Evolutionary conservation across 768 basidiomycete species (phyloP).

Genomic region (Termitomyces sp.): DNA sequence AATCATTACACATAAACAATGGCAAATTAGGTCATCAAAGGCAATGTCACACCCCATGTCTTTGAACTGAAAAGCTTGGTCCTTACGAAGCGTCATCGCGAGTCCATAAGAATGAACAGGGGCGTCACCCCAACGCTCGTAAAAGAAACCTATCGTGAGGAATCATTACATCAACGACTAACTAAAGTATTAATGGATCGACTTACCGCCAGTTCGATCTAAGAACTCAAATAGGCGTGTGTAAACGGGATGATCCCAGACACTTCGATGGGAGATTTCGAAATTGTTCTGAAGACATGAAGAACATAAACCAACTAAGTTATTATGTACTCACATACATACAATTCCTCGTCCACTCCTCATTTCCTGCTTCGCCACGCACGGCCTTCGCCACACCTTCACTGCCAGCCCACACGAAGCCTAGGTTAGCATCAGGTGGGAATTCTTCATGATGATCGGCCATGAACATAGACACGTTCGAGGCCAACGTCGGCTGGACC

Average conservation of each 20-base stretch:
- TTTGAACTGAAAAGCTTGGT: conserved; percentile 21
- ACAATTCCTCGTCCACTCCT: conserved; percentile 20
- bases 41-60: conserved; percentile 16
- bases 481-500: conserved; percentile 22
- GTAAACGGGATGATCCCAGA: conserved; percentile 22
- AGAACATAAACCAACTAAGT: neutral
- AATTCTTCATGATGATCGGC: conserved; percentile 6
- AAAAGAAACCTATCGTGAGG: conserved; percentile 19
- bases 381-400: conserved; percentile 15
- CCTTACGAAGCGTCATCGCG: conserved; percentile 22
- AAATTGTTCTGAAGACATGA: too few species aligned
- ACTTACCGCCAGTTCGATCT: conserved; percentile 19
- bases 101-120: conserved; percentile 23
- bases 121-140: conserved; percentile 24
- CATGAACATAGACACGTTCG: conserved; percentile 22
- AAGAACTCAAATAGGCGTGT: conserved; percentile 20
- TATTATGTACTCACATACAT: conserved; percentile 23
- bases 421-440: conserved; percentile 18
- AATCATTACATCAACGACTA: neutral
- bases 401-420: conserved; percentile 18
- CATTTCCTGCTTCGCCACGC: conserved; percentile 18
- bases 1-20: neutral
- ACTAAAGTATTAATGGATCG: too few species aligned
- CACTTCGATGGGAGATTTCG: too few species aligned
- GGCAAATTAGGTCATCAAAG: neutral